Evolutionary conservation across 31 red algal species (phyloP).

Genomic region (Bonnemaisonia californica): DNA sequence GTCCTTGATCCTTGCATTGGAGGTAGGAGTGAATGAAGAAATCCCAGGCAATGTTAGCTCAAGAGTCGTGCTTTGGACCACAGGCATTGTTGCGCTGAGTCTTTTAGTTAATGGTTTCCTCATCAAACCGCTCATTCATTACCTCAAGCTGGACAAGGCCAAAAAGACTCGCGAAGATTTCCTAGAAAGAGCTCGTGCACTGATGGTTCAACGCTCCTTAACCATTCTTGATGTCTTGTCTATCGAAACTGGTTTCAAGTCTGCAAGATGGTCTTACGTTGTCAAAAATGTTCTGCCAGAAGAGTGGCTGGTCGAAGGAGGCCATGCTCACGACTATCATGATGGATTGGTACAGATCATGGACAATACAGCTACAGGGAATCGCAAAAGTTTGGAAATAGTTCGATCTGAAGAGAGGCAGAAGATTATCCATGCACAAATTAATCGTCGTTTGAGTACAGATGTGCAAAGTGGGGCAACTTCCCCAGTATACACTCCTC

Average conservation of each 20-base stretch:
- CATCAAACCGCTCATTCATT: slow-evolving; percentile 72
- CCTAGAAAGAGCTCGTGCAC: slow-evolving; percentile 65
- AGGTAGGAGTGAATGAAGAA: slow-evolving; percentile 57
- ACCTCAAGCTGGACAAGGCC: slow-evolving; percentile 72
- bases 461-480: slow-evolving; percentile 32
- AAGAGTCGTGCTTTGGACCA: slow-evolving; percentile 85
- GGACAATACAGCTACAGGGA: slow-evolving; percentile 40
- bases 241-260: slow-evolving; percentile 76
- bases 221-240: slow-evolving; percentile 68
- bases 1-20: slow-evolving; percentile 81
- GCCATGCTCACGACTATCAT: slow-evolving; percentile 48
- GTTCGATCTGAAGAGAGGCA: slow-evolving; percentile 39
- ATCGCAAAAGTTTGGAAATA: slow-evolving; percentile 45
- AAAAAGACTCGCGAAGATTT: slow-evolving; percentile 78
- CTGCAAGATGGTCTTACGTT: slow-evolving; percentile 78
- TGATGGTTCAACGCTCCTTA: slow-evolving; percentile 72
- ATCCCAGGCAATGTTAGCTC: slow-evolving; percentile 66
- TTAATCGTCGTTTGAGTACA: slow-evolving; percentile 42
- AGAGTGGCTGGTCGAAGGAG: slow-evolving; percentile 57
- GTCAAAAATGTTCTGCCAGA: slow-evolving; percentile 65
- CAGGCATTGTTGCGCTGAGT: slow-evolving; percentile 85
- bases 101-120: slow-evolving; percentile 89
- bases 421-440: slow-evolving; percentile 40
- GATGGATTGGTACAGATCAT: slow-evolving; percentile 58
- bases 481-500: slow-evolving; percentile 15